phyloP scores from a whole-genome alignment of 139 green algal genomes.

The Medakamo hakoo region DNA sequence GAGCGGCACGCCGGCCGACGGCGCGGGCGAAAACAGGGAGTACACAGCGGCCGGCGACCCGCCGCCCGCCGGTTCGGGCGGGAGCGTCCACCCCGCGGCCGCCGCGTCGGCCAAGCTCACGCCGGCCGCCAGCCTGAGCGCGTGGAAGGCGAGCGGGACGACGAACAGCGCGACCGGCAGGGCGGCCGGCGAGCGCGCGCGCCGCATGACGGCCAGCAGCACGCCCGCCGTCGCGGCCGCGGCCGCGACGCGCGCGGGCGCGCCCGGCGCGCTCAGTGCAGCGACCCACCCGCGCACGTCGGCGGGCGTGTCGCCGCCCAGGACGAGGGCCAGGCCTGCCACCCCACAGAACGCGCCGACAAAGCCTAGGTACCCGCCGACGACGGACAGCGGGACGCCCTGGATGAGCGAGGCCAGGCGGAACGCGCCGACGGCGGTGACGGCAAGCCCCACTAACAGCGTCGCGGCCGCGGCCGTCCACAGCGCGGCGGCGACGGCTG shows the following conservation, averaged over 20 bases:
- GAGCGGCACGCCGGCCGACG: constrained; percentile 31
- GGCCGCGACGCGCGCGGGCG: not conserved
- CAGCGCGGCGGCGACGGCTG: constrained; percentile 31
- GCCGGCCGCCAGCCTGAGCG: constrained; percentile 13
- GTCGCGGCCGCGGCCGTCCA: constrained; percentile 31
- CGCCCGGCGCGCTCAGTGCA: constrained; percentile 15
- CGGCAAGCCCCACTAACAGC: constrained; percentile 40
- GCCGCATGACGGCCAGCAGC: not conserved
- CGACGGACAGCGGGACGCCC: constrained; percentile 58
- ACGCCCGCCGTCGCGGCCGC: not conserved
- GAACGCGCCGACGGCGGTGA: constrained; percentile 37
- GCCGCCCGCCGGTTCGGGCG: constrained; percentile 25
- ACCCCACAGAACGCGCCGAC: constrained; percentile 52
- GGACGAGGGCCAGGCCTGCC: constrained; percentile 9
- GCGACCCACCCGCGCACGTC: constrained; percentile 21
- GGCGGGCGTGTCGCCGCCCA: constrained; percentile 2
- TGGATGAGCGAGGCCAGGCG: constrained; percentile 51
- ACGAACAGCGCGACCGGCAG: constrained; percentile 36
- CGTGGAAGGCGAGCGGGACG: constrained; percentile 20
- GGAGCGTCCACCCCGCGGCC: constrained; percentile 35
- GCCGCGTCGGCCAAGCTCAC: constrained; percentile 26
- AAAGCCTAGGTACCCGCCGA: constrained; percentile 36
- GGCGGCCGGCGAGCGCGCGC: constrained; percentile 21
- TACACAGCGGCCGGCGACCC: constrained; percentile 19
- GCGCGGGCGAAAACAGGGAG: constrained; percentile 24